A percentile compares a stretch with the other conserved stretches of the same genome.
phyloP scores from a whole-genome alignment of 345 rosid genomes.

The Populus tremula region DNA sequence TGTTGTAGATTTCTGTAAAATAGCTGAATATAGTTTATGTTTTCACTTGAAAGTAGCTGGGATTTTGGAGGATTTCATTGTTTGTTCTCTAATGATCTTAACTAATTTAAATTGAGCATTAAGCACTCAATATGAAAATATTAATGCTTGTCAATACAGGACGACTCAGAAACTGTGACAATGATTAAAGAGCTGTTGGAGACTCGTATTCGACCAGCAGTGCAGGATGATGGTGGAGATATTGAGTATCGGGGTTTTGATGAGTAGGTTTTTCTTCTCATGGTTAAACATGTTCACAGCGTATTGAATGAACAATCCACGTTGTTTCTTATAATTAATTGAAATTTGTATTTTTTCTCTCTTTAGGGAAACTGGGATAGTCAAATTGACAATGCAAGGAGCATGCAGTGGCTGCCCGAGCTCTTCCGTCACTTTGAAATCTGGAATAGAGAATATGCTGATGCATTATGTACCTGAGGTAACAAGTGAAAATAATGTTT shows the following conservation, averaged over 20 bases:
- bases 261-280: slow-evolving; percentile 41
- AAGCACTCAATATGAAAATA: neutral
- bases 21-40: neutral
- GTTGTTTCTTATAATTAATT: slow-evolving; percentile 5
- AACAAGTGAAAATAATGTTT: slow-evolving; percentile 19
- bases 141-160: slow-evolving; percentile 42
- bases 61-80: neutral
- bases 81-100: neutral
- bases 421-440: slow-evolving; percentile 94
- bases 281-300: neutral
- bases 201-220: slow-evolving; percentile 95
- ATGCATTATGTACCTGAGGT: slow-evolving; percentile 99
- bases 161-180: slow-evolving; percentile 94
- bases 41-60: neutral
- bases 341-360: slow-evolving; percentile 18
- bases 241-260: slow-evolving; percentile 86
- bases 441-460: slow-evolving; percentile 96
- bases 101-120: neutral
- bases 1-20: neutral
- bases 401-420: slow-evolving; percentile 99
- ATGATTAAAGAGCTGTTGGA: slow-evolving; percentile 97
- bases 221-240: slow-evolving; percentile 99
- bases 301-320: neutral
- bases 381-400: slow-evolving; percentile 94
- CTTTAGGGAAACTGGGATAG: slow-evolving; percentile 76